Evolutionary conservation across 345 rosid species (phyloP).

Genomic region (Brassica juncea): DNA sequence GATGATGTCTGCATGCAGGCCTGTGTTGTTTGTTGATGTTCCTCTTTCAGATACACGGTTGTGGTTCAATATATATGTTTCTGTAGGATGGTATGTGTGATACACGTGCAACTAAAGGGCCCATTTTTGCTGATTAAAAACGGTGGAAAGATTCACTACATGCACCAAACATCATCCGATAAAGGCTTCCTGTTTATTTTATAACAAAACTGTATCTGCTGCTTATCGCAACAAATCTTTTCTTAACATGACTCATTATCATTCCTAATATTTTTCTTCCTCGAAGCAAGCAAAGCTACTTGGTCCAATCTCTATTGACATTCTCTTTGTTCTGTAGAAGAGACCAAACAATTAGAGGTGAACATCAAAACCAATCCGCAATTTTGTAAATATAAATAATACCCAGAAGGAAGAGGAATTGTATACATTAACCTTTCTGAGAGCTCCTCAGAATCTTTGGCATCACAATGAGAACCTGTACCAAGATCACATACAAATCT

Average conservation of each 20-base stretch:
- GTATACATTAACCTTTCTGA: constrained; percentile 45
- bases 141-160: not conserved
- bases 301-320: constrained; percentile 74
- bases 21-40: not conserved
- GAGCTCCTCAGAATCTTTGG: constrained; percentile 58
- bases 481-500: not conserved
- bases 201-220: not conserved
- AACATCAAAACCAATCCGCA: not conserved
- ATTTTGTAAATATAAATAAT: not conserved
- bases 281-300: constrained; percentile 59
- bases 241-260: constrained; percentile 8
- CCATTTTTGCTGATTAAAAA: not conserved
- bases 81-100: not conserved
- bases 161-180: not conserved
- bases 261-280: constrained; percentile 77
- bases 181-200: not conserved
- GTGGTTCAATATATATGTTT: not conserved
- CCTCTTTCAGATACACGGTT: not conserved
- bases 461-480: constrained; percentile 42
- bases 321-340: constrained; percentile 71
- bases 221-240: not conserved
- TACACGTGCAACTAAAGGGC: not conserved
- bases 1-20: not conserved
- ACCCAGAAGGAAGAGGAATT: not conserved
- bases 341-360: not conserved